Percentiles rank a stretch among this genome's conserved stretches.
Evolutionary conservation across 2,329 filamentous ascomycete genomes (phyloP).

Genomic region (Talaromyces sp.): DNA sequence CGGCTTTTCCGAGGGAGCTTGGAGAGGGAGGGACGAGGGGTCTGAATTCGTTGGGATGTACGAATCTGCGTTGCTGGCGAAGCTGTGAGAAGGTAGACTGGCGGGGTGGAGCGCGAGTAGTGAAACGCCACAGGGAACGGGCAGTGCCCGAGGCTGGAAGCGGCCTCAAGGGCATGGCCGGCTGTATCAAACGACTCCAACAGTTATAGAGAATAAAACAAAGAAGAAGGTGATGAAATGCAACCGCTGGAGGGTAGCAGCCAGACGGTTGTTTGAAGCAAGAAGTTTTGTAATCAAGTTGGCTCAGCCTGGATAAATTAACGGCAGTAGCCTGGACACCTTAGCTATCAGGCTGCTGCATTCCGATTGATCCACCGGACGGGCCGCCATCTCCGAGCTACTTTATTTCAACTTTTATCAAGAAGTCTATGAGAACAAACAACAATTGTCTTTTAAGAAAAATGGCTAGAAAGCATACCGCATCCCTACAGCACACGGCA

Average conservation of each 20-base stretch:
- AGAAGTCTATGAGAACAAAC: neutral
- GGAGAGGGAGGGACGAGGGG: constrained; percentile 75
- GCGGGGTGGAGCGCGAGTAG: constrained; percentile 2
- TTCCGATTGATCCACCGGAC: constrained; percentile 15
- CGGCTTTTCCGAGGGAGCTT: constrained; percentile 70
- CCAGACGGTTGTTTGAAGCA: constrained; percentile 14
- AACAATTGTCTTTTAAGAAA: neutral
- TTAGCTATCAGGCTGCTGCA: neutral
- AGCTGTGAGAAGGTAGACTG: constrained; percentile 17
- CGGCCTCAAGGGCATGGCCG: constrained; percentile 13
- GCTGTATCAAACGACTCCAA: neutral
- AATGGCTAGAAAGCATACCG: constrained; percentile 37
- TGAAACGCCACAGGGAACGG: constrained; percentile 14
- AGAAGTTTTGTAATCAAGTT: neutral
- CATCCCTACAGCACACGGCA: constrained; percentile 53
- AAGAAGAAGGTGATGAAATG: constrained; percentile 1
- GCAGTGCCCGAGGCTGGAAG: constrained; percentile 1
- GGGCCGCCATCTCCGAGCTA: neutral
- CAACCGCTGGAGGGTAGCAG: constrained; percentile 26
- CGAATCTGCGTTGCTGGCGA: constrained; percentile 25
- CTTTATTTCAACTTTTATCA: neutral
- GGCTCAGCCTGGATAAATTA: neutral
- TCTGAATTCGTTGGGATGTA: constrained; percentile 53
- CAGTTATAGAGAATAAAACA: too few species aligned
- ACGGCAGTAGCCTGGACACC: neutral